Conservation (phyloP, 169 alveolate species). For the Plasmodium gaboni region DNA sequence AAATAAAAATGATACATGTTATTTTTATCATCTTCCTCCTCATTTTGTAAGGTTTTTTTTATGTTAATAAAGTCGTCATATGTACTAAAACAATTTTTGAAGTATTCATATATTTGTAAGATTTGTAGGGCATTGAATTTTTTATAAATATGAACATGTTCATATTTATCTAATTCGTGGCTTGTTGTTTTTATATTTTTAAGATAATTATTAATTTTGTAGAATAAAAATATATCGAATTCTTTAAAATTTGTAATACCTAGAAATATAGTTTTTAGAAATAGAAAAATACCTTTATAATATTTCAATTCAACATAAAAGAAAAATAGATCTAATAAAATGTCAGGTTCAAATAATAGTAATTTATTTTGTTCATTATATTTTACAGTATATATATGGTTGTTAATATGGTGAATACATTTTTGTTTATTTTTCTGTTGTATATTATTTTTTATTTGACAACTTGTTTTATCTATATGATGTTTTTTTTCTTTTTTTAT, state of each 20-base stretch:
- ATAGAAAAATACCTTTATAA: conserved; percentile 50
- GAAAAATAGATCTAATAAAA: conserved; percentile 46
- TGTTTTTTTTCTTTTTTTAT: background rate
- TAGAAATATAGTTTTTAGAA: conserved; percentile 40
- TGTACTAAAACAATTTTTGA: conserved; percentile 40
- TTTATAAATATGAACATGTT: conserved; percentile 5
- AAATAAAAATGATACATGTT: conserved; percentile 27
- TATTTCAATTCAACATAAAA: conserved; percentile 29
- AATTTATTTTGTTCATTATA: conserved; percentile 33
- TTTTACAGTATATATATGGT: background rate
- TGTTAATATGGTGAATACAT: background rate
- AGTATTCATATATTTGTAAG: conserved; percentile 44
- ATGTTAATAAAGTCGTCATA: conserved; percentile 39
- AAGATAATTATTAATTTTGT: conserved; percentile 22
- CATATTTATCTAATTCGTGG: background rate
- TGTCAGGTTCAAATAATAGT: conserved; percentile 10
- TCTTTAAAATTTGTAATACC: conserved; percentile 25
- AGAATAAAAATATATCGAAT: conserved; percentile 38
- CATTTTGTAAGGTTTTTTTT: background rate
- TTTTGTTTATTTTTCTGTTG: no score
- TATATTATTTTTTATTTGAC: no score
- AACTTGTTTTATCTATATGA: background rate
- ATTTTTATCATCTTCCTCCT: background rate
- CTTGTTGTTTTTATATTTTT: background rate
- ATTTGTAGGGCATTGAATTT: conserved; percentile 50